Evolutionary conservation across 768 basidiomycete species (phyloP).

Genomic region (Naganishia vishniacii): DNA sequence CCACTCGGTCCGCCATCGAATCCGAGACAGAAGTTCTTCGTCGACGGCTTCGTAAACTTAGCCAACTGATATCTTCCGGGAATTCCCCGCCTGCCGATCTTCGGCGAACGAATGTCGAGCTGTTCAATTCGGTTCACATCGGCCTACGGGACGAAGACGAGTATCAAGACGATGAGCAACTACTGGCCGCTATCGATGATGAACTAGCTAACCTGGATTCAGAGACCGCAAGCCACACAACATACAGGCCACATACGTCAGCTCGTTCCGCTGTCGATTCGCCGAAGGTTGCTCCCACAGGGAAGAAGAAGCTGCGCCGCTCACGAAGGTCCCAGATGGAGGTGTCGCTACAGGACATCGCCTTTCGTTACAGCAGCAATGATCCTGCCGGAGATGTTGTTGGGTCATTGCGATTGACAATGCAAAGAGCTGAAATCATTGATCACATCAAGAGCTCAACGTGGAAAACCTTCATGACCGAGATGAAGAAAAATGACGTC

Average conservation of each 20-base stretch:
- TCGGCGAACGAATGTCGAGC: constrained; percentile 58
- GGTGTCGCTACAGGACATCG: constrained; percentile 2
- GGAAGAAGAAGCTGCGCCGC: constrained; percentile 1
- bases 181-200: constrained; percentile 88
- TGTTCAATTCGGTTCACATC: constrained; percentile 92
- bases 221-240: constrained; percentile 54
- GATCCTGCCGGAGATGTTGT: neutral
- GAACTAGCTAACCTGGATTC: constrained; percentile 62
- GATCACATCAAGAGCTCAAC: constrained; percentile 98
- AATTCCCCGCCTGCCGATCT: constrained; percentile 63
- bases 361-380: neutral
- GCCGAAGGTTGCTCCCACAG: constrained; percentile 35
- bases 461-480: constrained; percentile 94
- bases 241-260: constrained; percentile 1
- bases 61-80: constrained; percentile 83
- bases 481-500: constrained; percentile 38
- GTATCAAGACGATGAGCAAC: constrained; percentile 64
- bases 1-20: constrained; percentile 79
- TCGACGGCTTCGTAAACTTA: constrained; percentile 75
- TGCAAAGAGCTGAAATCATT: constrained; percentile 76
- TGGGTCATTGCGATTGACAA: constrained; percentile 33
- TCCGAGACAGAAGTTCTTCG: constrained; percentile 83
- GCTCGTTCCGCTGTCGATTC: neutral
- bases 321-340: constrained; percentile 20
- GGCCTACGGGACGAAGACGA: constrained; percentile 76